Evolutionary conservation across 169 alveolate species (phyloP).

Genomic region (Eimeria zaria): DNA sequence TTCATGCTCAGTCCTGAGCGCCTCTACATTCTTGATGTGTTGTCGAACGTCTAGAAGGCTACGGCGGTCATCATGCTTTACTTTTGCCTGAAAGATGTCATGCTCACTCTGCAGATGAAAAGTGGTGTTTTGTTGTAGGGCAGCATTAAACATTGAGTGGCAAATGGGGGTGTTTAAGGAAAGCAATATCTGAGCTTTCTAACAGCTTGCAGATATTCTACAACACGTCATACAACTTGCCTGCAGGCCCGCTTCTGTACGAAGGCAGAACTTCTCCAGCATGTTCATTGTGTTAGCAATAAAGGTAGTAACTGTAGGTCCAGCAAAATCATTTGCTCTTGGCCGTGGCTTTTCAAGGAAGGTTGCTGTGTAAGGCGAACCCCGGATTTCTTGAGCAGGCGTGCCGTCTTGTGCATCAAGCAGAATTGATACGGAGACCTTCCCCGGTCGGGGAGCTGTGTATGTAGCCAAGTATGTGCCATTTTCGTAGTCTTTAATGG

Average conservation of each 20-base stretch:
- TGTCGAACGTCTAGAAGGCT: constrained; percentile 55
- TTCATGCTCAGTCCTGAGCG: constrained; percentile 83
- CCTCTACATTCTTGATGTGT: constrained; percentile 88
- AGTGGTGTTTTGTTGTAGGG: not conserved
- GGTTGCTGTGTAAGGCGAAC: constrained; percentile 94
- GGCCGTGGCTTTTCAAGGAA: constrained; percentile 90
- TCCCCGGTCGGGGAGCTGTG: constrained; percentile 86
- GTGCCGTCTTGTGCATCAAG: constrained; percentile 94
- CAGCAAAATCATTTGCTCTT: constrained; percentile 94
- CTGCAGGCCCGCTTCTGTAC: constrained; percentile 91
- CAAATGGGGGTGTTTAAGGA: not conserved
- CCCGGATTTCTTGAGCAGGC: constrained; percentile 92
- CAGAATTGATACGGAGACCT: constrained; percentile 92
- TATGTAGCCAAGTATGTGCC: constrained; percentile 89
- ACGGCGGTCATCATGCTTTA: constrained; percentile 56
- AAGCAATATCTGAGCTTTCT: not conserved
- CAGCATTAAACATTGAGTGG: not conserved
- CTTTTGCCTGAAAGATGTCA: constrained; percentile 27
- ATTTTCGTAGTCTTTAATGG: constrained; percentile 83
- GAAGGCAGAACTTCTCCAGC: constrained; percentile 89
- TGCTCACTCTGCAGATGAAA: not conserved
- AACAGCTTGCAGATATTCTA: not conserved
- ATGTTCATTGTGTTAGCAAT: constrained; percentile 88
- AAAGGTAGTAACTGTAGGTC: constrained; percentile 93
- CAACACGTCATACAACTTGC: constrained; percentile 89